These are phyloP conservation scores for Cyberlindnera nakhonratchasimensis DNA, from an alignment of 805 yeast genomes.

Conservation along the genomic window DNA sequence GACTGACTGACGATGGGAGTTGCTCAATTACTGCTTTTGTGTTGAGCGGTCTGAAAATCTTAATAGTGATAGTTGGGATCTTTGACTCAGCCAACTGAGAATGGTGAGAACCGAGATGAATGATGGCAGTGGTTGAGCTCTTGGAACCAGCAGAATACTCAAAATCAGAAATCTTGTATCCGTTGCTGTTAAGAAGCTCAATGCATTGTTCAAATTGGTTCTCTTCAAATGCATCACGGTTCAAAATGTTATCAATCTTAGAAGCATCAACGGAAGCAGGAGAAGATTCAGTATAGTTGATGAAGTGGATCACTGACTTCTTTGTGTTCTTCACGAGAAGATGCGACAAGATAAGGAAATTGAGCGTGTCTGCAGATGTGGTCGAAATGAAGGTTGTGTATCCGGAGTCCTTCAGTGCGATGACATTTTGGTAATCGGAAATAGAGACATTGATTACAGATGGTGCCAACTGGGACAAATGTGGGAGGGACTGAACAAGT, in stretches of 20 bases:
- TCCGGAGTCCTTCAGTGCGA: slow-evolving; percentile 71
- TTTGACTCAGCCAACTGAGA: slow-evolving; percentile 3
- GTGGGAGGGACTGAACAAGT: slow-evolving; percentile 58
- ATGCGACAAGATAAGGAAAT: slow-evolving; percentile 56
- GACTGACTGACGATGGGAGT: slow-evolving; percentile 52
- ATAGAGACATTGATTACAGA: slow-evolving; percentile 63
- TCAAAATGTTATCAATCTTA: slow-evolving; percentile 10
- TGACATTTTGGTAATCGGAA: slow-evolving; percentile 63
- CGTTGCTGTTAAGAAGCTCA: slow-evolving; percentile 25
- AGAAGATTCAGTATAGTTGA: slow-evolving; percentile 29
- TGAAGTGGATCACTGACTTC: slow-evolving; percentile 72
- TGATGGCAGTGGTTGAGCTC: slow-evolving; percentile 47
- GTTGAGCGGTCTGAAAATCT: slow-evolving; percentile 60
- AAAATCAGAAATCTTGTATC: slow-evolving; percentile 30
- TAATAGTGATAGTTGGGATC: slow-evolving; percentile 49
- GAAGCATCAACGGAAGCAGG: slow-evolving; percentile 17
- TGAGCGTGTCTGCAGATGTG: slow-evolving; percentile 47
- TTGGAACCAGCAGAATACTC: slow-evolving; percentile 40
- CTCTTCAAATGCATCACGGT: slow-evolving; percentile 25
- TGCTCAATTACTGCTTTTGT: slow-evolving; percentile 36
- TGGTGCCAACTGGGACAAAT: slow-evolving; percentile 42
- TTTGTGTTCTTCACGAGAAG: slow-evolving; percentile 46
- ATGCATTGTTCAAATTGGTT: slow-evolving; percentile 33
- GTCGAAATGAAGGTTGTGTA: slow-evolving; percentile 67
- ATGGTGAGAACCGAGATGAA: slow-evolving; percentile 28